phyloP scores from a whole-genome alignment of 495 filamentous ascomycete species.

The Podospora australis region DNA sequence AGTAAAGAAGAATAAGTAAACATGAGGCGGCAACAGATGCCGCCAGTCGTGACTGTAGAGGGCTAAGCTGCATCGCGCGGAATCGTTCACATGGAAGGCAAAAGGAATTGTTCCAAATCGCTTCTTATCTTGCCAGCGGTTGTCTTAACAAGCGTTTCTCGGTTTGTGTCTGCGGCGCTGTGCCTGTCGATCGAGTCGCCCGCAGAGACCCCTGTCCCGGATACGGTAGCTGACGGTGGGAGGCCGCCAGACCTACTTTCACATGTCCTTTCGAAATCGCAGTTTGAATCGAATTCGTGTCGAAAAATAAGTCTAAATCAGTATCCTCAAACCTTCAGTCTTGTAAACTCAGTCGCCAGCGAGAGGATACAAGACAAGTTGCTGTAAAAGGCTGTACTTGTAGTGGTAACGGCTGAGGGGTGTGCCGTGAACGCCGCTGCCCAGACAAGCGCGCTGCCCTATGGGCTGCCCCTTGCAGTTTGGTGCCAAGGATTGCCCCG shows the following conservation, averaged over 20 bases:
- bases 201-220: constrained; percentile 3
- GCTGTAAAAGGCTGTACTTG: too few relatives aligned
- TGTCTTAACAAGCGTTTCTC: background rate
- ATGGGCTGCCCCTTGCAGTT: background rate
- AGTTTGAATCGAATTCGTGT: background rate
- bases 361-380: too few relatives aligned
- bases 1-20: constrained; percentile 49
- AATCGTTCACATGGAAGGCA: constrained; percentile 27
- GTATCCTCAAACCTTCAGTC: too few relatives aligned
- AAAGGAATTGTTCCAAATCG: constrained; percentile 11
- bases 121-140: background rate
- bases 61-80: constrained; percentile 54
- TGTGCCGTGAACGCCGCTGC: too few relatives aligned
- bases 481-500: background rate
- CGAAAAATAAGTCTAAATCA: background rate
- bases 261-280: too few relatives aligned
- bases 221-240: constrained; percentile 8
- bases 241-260: background rate
- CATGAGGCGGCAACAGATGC: constrained; percentile 54
- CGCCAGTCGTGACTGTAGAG: constrained; percentile 62
- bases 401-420: too few relatives aligned
- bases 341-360: too few relatives aligned
- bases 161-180: background rate
- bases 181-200: constrained; percentile 10
- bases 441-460: too few relatives aligned